These are phyloP conservation scores for Simplicillium aogashimaense DNA, from an alignment of 2,329 filamentous ascomycete genomes.

Conservation along the genomic window DNA sequence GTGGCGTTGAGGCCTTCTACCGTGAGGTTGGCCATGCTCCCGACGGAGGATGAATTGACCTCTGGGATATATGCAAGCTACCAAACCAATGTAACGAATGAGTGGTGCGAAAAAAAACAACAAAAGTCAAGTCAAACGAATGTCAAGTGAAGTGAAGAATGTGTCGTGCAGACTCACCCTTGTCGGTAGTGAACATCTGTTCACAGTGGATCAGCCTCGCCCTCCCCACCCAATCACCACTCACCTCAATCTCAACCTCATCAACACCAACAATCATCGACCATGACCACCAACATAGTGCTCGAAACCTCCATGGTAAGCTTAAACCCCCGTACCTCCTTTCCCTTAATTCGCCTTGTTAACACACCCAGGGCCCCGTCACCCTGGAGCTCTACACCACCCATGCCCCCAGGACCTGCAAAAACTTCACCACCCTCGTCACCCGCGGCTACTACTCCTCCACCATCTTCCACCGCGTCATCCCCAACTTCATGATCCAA, in stretches of 20 bases:
- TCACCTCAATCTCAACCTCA: not conserved
- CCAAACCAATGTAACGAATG: no score
- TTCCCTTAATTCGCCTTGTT: not conserved
- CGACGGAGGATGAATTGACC: no score
- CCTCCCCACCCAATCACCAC: not conserved
- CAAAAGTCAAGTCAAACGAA: no score
- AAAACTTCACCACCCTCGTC: slow-evolving; percentile 76
- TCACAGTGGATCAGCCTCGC: slow-evolving; percentile 1
- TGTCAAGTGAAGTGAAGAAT: no score
- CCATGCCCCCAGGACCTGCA: slow-evolving; percentile 83
- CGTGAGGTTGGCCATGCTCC: not conserved
- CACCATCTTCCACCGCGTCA: slow-evolving; percentile 86
- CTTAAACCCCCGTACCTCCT: not conserved
- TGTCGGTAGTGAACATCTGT: no score
- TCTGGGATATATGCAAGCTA: no score
- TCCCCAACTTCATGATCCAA: slow-evolving; percentile 94
- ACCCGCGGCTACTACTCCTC: slow-evolving; percentile 79
- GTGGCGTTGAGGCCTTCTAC: slow-evolving; percentile 18
- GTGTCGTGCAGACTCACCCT: no score
- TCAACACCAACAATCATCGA: slow-evolving; percentile 30
- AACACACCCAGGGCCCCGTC: slow-evolving; percentile 75
- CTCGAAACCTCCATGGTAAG: slow-evolving; percentile 80
- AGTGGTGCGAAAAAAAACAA: no score
- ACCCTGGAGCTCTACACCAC: slow-evolving; percentile 80
- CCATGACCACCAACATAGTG: slow-evolving; percentile 70